phyloP scores from a whole-genome alignment of 2,329 filamentous ascomycete species.

The Colletotrichum lupini region DNA sequence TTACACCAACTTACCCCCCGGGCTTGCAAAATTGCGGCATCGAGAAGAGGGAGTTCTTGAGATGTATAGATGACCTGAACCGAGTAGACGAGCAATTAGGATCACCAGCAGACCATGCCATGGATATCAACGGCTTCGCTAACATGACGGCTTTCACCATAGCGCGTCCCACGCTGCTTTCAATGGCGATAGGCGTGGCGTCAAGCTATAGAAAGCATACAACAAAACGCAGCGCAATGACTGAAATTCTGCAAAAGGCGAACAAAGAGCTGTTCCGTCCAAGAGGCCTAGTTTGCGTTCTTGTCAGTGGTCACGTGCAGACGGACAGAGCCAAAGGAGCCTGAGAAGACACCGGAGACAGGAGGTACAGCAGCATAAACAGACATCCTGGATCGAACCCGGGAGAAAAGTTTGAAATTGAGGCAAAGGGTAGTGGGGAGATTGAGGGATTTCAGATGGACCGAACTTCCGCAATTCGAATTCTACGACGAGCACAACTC shows the following conservation, averaged over 20 bases:
- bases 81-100: neutral
- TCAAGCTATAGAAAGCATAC: neutral
- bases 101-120: neutral
- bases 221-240: neutral
- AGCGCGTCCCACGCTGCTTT: neutral
- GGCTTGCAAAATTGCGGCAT: neutral
- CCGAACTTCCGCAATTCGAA: neutral
- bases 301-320: neutral
- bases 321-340: neutral
- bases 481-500: neutral
- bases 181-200: neutral
- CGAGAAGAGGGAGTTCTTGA: neutral
- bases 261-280: neutral
- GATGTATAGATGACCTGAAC: neutral
- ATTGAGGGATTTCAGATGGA: neutral
- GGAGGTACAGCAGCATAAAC: neutral
- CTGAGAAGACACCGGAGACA: neutral
- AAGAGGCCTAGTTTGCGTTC: neutral
- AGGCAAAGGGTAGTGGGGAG: neutral
- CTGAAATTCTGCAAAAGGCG: neutral
- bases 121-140: neutral
- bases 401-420: neutral
- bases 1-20: neutral
- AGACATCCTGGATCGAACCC: neutral
- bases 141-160: neutral